These are phyloP conservation scores for Pseudogymnoascus sp. DNA, from an alignment of 2,329 filamentous ascomycete genomes.

Conservation along the genomic window DNA sequence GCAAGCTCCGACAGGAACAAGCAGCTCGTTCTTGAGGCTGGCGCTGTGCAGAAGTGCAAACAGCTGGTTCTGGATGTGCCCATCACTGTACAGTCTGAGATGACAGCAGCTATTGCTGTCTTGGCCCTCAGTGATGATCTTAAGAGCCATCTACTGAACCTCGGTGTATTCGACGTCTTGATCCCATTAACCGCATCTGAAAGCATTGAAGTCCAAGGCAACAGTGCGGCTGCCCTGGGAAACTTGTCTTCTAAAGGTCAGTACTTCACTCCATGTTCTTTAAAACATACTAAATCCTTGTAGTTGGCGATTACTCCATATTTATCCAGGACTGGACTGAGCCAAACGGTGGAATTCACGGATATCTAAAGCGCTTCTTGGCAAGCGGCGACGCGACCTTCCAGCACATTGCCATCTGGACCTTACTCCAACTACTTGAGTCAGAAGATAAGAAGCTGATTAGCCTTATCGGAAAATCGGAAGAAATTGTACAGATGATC, in stretches of 20 bases:
- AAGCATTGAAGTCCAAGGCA: conserved; percentile 96
- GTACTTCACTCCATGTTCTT: conserved; percentile 19
- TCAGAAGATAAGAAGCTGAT: conserved; percentile 90
- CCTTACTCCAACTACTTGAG: conserved; percentile 86
- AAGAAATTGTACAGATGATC: conserved; percentile 88
- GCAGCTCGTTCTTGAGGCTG: conserved; percentile 90
- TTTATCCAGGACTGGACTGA: conserved; percentile 92
- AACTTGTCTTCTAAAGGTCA: conserved; percentile 95
- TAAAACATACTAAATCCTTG: conserved; percentile 32
- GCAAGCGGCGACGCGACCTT: conserved; percentile 93
- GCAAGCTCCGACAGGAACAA: conserved; percentile 98
- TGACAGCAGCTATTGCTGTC: conserved; percentile 98
- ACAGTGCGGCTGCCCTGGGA: conserved; percentile 90
- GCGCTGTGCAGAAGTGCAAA: conserved; percentile 97
- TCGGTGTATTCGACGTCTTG: conserved; percentile 92
- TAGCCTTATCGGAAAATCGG: conserved; percentile 77
- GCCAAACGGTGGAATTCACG: conserved; percentile 88
- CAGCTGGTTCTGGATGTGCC: conserved; percentile 90
- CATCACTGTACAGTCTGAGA: conserved; percentile 92
- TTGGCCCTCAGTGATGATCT: conserved; percentile 91
- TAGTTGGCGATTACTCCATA: conserved; percentile 93
- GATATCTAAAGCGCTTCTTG: conserved; percentile 87
- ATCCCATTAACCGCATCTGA: conserved; percentile 92
- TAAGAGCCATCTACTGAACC: conserved; percentile 80
- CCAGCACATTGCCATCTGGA: conserved; percentile 99